These are phyloP conservation scores for Aspergillus diversus DNA, from an alignment of 495 filamentous ascomycete species.

Conservation along the genomic window DNA sequence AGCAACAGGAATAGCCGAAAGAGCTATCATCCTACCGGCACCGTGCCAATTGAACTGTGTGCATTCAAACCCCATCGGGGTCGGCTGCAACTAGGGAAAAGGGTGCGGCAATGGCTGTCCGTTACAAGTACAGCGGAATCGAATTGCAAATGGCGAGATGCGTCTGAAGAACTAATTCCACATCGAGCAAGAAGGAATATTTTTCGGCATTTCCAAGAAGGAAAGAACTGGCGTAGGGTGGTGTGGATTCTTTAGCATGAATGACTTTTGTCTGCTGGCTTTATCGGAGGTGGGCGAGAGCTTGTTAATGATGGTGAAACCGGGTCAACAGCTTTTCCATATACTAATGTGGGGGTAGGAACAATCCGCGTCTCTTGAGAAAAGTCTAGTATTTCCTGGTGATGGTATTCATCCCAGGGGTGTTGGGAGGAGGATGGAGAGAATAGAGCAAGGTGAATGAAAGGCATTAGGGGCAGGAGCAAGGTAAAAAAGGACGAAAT, in stretches of 20 bases:
- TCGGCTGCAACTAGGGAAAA: not conserved
- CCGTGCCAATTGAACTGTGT: constrained; percentile 14
- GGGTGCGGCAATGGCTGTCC: not conserved
- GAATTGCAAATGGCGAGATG: not conserved
- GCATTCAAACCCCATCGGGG: constrained; percentile 21
- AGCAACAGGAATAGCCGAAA: constrained; percentile 2
- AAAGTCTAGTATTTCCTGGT: no score
- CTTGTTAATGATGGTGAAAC: not conserved
- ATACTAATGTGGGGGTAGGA: no score
- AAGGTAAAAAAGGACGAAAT: not conserved
- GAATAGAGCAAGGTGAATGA: not conserved
- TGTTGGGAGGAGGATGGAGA: no score
- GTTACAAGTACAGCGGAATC: not conserved
- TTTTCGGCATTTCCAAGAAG: not conserved
- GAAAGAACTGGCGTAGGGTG: not conserved
- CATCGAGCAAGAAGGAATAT: not conserved
- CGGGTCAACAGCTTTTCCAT: no score
- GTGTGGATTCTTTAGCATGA: no score
- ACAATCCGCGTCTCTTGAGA: no score
- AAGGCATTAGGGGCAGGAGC: not conserved
- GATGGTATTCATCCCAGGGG: no score
- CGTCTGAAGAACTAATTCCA: not conserved
- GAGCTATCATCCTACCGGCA: constrained; percentile 7
- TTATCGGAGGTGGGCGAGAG: not conserved
- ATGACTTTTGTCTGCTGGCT: not conserved